A percentile compares a stretch with the other conserved stretches of the same genome.
These are phyloP conservation scores for Circinella umbellata DNA, from an alignment of 371 early-diverging fungal genomes.

Conservation along the genomic window DNA sequence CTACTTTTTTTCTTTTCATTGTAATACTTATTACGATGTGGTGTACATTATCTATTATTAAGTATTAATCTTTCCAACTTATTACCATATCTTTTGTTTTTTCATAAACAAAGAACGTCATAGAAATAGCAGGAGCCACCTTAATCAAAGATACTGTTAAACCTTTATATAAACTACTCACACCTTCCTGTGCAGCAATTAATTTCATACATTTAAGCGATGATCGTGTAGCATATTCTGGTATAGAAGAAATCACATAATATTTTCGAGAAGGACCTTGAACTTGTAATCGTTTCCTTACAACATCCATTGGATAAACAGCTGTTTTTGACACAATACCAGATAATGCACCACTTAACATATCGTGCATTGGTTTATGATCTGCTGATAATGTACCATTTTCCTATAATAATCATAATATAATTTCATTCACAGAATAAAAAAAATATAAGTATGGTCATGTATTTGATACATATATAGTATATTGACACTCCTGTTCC, in stretches of 20 bases:
- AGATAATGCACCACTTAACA: slow-evolving; percentile 83
- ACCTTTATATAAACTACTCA: slow-evolving; percentile 87
- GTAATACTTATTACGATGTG: not conserved
- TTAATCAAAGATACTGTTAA: slow-evolving; percentile 85
- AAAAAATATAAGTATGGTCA: not conserved
- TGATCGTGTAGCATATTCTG: slow-evolving; percentile 48
- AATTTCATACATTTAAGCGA: slow-evolving; percentile 58
- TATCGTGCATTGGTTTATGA: slow-evolving; percentile 61
- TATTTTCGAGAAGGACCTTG: slow-evolving; percentile 70
- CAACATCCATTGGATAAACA: slow-evolving; percentile 92
- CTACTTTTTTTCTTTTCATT: too few relatives aligned
- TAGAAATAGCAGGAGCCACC: slow-evolving; percentile 83
- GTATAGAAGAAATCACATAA: slow-evolving; percentile 56
- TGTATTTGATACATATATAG: not conserved
- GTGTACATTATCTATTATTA: not conserved
- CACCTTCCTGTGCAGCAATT: slow-evolving; percentile 79
- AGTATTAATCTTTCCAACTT: slow-evolving; percentile 13
- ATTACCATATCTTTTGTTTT: slow-evolving; percentile 43
- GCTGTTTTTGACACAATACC: slow-evolving; percentile 84
- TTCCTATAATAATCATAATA: slow-evolving; percentile 37
- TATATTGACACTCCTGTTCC: not conserved
- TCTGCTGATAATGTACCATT: slow-evolving; percentile 24
- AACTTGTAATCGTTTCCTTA: slow-evolving; percentile 79
- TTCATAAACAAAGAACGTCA: slow-evolving; percentile 86
- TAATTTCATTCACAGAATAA: too few relatives aligned